Base-by-base conservation (phyloP, 805 yeast genomes). In the Maudiozyma saulgeensis region DNA sequence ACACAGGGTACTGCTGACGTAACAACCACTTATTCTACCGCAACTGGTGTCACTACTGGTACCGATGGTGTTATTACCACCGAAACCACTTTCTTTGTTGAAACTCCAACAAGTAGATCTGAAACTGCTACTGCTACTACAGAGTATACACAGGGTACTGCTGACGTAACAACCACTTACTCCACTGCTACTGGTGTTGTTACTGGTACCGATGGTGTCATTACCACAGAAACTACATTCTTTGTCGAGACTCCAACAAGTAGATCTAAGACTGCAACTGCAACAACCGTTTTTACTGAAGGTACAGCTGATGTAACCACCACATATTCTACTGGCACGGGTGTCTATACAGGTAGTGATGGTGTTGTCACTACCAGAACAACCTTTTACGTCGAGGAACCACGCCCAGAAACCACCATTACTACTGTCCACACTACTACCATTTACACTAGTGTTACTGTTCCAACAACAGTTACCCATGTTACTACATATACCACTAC, bases 201-300 rank as follows among this genome's bases (percentile, higher is more conserved):
- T 23, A 41, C 43, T 21, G 43, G 43, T 23, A 23, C 43, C 32
- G 43, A 41, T 23, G 52, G 51, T 12, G 40, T 43, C 18, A 34
- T 39, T 3, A 53, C 53, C 6, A 51, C 51, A 13, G 45, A 49
- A 37, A 54, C 57, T 3, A 44, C 49, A 31, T 54, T 46, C 37
- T 43, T 43, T 28, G 44, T 54, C 25, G 49, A 49, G 16, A 51
- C 54, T 11, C 57, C 57, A n/a, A 15, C 9, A 2, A 15, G 41
- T 11, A 19, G 87, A 13, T 38, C 40, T 4, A 6, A 13, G 4
- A 23, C 21, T n/a, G 32, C 18, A 3, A 41, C 43, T 15, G 43
- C 32, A 2, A 41, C 43, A 1, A 41, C 32, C 15, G 32, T 25
- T n/a, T 23, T 6, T 11, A 41, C 43, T 4, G 9, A 23, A 12